These are phyloP conservation scores for Hippophae rhamnoides DNA, from an alignment of 306 rosid species.

Conservation along the genomic window DNA sequence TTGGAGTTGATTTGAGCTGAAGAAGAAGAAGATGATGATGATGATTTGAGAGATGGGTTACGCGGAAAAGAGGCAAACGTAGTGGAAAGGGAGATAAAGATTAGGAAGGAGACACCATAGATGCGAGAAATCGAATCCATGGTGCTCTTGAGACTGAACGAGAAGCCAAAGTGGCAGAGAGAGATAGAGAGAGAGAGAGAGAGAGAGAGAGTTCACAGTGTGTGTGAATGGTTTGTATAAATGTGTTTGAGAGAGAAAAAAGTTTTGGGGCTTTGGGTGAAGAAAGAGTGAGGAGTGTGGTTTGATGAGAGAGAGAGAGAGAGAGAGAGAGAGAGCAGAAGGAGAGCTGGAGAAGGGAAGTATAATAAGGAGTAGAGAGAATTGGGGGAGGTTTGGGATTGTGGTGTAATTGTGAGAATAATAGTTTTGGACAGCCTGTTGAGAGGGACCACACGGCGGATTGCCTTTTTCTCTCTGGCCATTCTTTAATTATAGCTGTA, in stretches of 20 bases:
- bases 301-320: not conserved
- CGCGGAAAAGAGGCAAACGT: constrained; percentile 20
- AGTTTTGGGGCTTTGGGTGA: not conserved
- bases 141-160: constrained; percentile 28
- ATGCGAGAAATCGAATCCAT: constrained; percentile 38
- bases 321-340: not conserved
- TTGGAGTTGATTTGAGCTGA: constrained; percentile 62
- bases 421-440: constrained; percentile 42
- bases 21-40: constrained; percentile 16
- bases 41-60: constrained; percentile 16
- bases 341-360: constrained; percentile 1
- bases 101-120: constrained; percentile 44
- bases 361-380: not conserved
- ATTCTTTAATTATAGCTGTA: no score
- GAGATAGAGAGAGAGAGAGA: no score
- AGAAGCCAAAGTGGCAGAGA: no score
- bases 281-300: not conserved
- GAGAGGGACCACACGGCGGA: constrained; percentile 43
- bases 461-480: not conserved
- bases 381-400: not conserved
- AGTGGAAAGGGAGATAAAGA: constrained; percentile 11
- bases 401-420: not conserved
- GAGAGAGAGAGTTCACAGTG: not conserved
- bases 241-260: no score
- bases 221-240: not conserved